Conservation (phyloP, 257 asterid genomes). For the Cynanchum wilfordii region DNA sequence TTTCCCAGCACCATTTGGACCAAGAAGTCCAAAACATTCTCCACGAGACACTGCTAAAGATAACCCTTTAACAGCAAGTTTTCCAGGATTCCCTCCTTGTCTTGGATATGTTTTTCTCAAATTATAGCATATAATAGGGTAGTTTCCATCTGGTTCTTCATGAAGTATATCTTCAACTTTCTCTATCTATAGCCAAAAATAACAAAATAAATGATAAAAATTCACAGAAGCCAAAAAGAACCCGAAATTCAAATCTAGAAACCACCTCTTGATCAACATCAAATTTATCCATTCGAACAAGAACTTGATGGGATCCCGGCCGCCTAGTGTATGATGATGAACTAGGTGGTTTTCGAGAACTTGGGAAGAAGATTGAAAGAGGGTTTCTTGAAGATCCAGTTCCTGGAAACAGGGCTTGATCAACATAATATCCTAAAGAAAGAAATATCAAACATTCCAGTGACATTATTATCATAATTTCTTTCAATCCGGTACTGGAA, state of each 20-base stretch:
- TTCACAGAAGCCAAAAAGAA: background rate
- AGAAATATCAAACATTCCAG: slow-evolving; percentile 34
- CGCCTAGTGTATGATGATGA: slow-evolving; percentile 9
- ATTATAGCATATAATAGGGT: slow-evolving; percentile 29
- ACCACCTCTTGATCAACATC: slow-evolving; percentile 37
- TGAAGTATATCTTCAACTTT: slow-evolving; percentile 31
- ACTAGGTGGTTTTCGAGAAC: slow-evolving; percentile 15
- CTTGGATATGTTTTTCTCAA: slow-evolving; percentile 37
- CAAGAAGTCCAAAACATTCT: slow-evolving; percentile 48
- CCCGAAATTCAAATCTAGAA: background rate
- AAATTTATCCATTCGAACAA: slow-evolving; percentile 27
- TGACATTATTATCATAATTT: slow-evolving; percentile 33
- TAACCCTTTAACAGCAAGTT: slow-evolving; percentile 36
- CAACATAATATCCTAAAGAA: slow-evolving; percentile 20
- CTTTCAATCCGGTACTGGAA: slow-evolving; percentile 30
- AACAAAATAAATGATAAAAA: background rate
- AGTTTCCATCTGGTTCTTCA: slow-evolving; percentile 20
- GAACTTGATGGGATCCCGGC: slow-evolving; percentile 14
- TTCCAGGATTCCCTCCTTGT: slow-evolving; percentile 39
- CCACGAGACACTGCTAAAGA: slow-evolving; percentile 34
- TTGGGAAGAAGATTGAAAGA: slow-evolving; percentile 15
- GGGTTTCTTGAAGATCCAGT: slow-evolving; percentile 9
- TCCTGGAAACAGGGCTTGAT: slow-evolving; percentile 21
- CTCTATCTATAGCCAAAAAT: slow-evolving; percentile 15
- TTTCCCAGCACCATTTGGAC: slow-evolving; percentile 66